Base-by-base conservation (phyloP, 306 rosid species). In the Arachis hypogaea region DNA sequence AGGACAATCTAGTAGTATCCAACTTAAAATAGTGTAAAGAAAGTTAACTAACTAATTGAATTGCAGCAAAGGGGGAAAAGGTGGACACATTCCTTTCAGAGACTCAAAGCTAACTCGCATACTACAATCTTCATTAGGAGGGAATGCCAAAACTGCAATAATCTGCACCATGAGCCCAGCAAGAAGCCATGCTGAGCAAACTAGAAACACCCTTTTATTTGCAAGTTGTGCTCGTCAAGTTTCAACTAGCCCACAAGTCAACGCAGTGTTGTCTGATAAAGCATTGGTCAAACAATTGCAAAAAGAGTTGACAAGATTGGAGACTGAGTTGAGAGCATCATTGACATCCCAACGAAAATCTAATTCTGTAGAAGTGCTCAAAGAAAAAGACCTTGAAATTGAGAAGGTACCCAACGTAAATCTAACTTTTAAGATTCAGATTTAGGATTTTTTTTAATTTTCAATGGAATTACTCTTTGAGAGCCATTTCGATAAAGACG, bases 41-140 rank as follows among this genome's bases (percentile, higher is more conserved):
- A 33, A 33, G 38, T 33, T 33, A 33, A 33, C 38, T 33, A 33
- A 33, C 1, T 33, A 33, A 59, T 58, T 77, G 75, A 55, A 68
- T 66, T 64, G 81, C 94, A 94, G 98, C 87, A 94, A 91, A 77
- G 98, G 97, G 66, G 84, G 93, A 88, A 89, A 82, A 77, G 94
- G 93, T 79, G 94, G 93, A 75, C 98, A 94, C 60, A 82, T 94
- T 81, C 97, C 98, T 72, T 94, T 85, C 80, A 88, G 98, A 87
- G 98, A 94, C 84, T 94, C 98, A 5, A 94, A 94, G 95, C 87
- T 94, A 72, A 91, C 98, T 80, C 97, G 97, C 70, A 91, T 94
- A 69, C 82, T 94, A 77, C 97, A 94, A 83, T 89, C 98, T 74
- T 94, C 97, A 46, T 85, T 94, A 78, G 97, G 89, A 69, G 98